phyloP scores from a whole-genome alignment of 1,139 yeast species.

The Groenewaldozyma sp. region DNA sequence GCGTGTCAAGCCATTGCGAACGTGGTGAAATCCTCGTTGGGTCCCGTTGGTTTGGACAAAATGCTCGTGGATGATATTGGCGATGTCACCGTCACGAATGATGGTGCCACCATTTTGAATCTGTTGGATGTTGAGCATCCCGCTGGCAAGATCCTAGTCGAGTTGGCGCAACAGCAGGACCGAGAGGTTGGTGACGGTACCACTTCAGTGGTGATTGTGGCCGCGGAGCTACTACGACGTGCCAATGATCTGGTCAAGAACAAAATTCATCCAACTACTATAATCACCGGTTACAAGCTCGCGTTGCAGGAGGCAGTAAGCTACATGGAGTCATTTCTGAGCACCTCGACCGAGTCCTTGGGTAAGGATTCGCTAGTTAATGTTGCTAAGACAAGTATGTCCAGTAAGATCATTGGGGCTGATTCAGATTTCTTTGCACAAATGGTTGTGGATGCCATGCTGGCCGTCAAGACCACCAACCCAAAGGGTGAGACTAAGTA shows the following conservation, averaged over 20 bases:
- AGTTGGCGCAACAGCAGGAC: conserved; percentile 97
- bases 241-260: conserved; percentile 92
- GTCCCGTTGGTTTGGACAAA: conserved; percentile 97
- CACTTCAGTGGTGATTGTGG: conserved; percentile 89
- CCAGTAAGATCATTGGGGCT: conserved; percentile 92
- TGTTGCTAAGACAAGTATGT: conserved; percentile 96
- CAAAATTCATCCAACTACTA: conserved; percentile 95
- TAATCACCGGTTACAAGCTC: conserved; percentile 90
- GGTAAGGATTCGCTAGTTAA: conserved; percentile 72
- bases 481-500: conserved; percentile 82
- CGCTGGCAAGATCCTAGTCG: conserved; percentile 94
- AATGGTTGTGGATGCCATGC: conserved; percentile 91
- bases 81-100: conserved; percentile 97
- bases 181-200: conserved; percentile 97
- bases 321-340: conserved; percentile 76
- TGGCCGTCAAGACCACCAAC: conserved; percentile 89
- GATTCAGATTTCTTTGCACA: conserved; percentile 85
- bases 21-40: conserved; percentile 91
- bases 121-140: conserved; percentile 97
- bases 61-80: conserved; percentile 99
- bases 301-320: conserved; percentile 90
- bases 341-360: conserved; percentile 68
- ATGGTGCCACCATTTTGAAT: conserved; percentile 93
- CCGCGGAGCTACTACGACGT: conserved; percentile 82
- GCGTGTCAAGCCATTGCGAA: conserved; percentile 97